Base-by-base conservation (phyloP, 768 basidiomycete species). In the Kwoniella sp. region DNA sequence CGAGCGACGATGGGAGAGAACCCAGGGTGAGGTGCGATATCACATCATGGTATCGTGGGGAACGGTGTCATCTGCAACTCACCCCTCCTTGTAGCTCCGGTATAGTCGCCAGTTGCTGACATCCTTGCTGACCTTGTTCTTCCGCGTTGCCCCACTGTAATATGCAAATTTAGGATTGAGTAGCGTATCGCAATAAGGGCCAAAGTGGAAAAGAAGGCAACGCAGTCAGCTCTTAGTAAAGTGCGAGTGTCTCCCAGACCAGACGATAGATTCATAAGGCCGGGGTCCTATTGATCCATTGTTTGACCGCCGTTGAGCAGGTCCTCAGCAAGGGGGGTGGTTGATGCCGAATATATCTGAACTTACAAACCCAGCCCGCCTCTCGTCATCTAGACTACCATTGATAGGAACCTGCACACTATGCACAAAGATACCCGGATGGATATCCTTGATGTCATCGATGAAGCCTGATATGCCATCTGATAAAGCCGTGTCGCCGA, bases 401-500 rank as follows among this genome's bases (percentile, higher is more conserved):
- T 73, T 74, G 0, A 65, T 52, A 0, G 75, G 78, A 5, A 81
- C 65, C 51, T 74, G 55, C 0, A 83, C 71, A 30, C 73, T 76
- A 67, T 81, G 68, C 1, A 83, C 80, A 55, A 71, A 81, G 40
- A 81, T 79, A 12, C 78, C 79, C 0, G 73, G 61, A 57, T 75
- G 63, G 22, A 69, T 40, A 19, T 10, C n/a, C 40, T 74, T 51
- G 52, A 82, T 73, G 55, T 80, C 78, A 1, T 67, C 54, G 21
- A 79, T 79, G 37, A 82, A 73, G 0, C 57, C 60, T 17, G 63
- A 36, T 21, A 83, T 77, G 5, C 82, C 82, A 0, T 72, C 65
- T 2, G 78, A 73, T 12, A 72, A 67, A 48, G 73, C 75, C 13
- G 79, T 77, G 68, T 83, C 82, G 26, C 82, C 82, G 2, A 83